Base-by-base conservation (phyloP, 192 early-diverging fungal species). In the Backusella circina region DNA sequence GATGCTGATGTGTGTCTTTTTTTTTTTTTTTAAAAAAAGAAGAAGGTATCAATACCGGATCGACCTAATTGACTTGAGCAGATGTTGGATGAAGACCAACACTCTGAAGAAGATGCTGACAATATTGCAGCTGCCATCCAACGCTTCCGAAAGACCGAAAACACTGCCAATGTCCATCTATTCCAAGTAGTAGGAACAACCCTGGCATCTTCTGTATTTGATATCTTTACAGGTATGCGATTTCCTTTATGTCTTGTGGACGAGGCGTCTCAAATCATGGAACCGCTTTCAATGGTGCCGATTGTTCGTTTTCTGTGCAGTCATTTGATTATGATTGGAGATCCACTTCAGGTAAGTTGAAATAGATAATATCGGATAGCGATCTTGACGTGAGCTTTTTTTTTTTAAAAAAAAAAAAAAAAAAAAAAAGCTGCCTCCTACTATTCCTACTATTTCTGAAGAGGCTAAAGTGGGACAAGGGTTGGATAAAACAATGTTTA, bases 211-310 rank as follows among this genome's bases (percentile, higher is more conserved):
- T 92, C 95, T 2, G 83, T 84, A 0, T 93, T 94, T 72, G 94
- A 95, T 32, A 79, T 89, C 2, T 76, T 98, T 30, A 86, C 89
- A 37, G 77, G 83, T 2, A 75, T 80, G 9, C 39, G 77, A 2
- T 88, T 90, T 70, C 88, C 93, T 1, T 79, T 97, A 7, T 86
- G 95, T 5, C 88, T 98, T 16, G 81, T 98, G 15, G 96, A 98
- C 75, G 96, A 98, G 77, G 90, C 90, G 6, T 92, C 90, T 36
- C 94, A 98, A 80, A 88, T 97, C 65, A 89, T 93, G 36, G 96
- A 98, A 75, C 94, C 96, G 0, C 88, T 98, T 87, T 91, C 92
- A 0, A 82, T 98, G 76, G 87, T 98, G 0, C 95, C 96, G 0
- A 75, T 97, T 61, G 78, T 84, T 16, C 81, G 88, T 26, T 91